phyloP scores from a whole-genome alignment of 352 stramenopile species.

The Phytophthora podocarpi region DNA sequence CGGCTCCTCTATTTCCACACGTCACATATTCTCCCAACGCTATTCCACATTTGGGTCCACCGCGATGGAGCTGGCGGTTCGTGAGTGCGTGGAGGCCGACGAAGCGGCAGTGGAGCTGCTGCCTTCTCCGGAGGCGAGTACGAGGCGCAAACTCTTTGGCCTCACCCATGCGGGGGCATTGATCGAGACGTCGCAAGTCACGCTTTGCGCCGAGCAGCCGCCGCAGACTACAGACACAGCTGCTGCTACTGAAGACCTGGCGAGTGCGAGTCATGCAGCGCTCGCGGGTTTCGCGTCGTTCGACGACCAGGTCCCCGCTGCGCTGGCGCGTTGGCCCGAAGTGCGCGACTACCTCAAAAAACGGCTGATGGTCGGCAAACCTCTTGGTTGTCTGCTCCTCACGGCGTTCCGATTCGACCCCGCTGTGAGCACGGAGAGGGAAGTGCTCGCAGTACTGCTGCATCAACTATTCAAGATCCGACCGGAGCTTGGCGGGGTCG shows the following conservation, averaged over 20 bases:
- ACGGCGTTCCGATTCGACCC: slow-evolving; percentile 51
- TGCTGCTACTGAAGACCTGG: background rate
- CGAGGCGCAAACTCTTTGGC: slow-evolving; percentile 63
- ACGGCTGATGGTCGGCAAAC: slow-evolving; percentile 50
- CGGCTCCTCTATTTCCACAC: no score
- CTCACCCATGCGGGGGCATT: slow-evolving; percentile 59
- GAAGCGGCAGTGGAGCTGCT: slow-evolving; percentile 48
- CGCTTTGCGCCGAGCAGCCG: slow-evolving; percentile 49
- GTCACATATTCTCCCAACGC: no score
- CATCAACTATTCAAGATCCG: slow-evolving; percentile 47
- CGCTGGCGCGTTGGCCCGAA: slow-evolving; percentile 55
- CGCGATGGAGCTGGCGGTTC: slow-evolving; percentile 48
- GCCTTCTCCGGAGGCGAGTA: slow-evolving; percentile 40
- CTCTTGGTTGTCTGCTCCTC: slow-evolving; percentile 61
- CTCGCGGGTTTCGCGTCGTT: slow-evolving; percentile 66
- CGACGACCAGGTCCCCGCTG: slow-evolving; percentile 55
- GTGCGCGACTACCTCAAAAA: slow-evolving; percentile 74
- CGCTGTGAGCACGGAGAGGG: slow-evolving; percentile 29
- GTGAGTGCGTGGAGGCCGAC: slow-evolving; percentile 48
- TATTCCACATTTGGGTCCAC: no score
- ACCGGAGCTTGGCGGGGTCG: slow-evolving; percentile 50
- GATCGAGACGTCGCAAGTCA: slow-evolving; percentile 64
- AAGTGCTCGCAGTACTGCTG: slow-evolving; percentile 30
- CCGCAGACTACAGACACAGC: background rate
- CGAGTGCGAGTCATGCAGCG: background rate